A percentile compares a stretch with the other conserved stretches of the same genome.
These are phyloP conservation scores for Coemansia sp. DNA, from an alignment of 192 early-diverging fungal species.

Conservation along the genomic window DNA sequence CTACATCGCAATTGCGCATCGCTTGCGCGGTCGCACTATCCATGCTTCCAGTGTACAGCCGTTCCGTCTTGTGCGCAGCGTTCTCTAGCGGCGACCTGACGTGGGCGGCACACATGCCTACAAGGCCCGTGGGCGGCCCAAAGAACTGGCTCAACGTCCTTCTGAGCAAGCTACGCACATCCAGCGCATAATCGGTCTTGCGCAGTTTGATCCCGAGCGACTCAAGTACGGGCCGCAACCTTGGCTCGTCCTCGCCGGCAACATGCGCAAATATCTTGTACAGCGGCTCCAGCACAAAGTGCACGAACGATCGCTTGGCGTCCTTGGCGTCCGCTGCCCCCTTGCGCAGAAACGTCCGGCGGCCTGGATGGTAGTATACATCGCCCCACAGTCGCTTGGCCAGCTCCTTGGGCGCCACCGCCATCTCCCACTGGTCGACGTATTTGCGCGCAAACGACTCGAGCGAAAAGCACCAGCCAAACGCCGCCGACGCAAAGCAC, in stretches of 20 bases:
- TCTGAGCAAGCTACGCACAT: slow-evolving; percentile 83
- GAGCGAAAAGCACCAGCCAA: slow-evolving; percentile 93
- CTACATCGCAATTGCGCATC: slow-evolving; percentile 79
- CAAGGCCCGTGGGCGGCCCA: slow-evolving; percentile 82
- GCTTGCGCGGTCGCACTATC: slow-evolving; percentile 59
- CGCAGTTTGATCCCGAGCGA: slow-evolving; percentile 83
- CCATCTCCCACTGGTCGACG: slow-evolving; percentile 70
- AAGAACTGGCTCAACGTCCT: slow-evolving; percentile 87
- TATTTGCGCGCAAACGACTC: slow-evolving; percentile 91
- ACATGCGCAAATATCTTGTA: slow-evolving; percentile 90
- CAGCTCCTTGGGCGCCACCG: slow-evolving; percentile 64
- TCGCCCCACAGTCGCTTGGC: slow-evolving; percentile 96
- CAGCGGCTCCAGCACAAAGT: slow-evolving; percentile 93
- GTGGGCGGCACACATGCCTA: slow-evolving; percentile 83
- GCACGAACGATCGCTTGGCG: slow-evolving; percentile 82
- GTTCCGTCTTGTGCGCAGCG: slow-evolving; percentile 62
- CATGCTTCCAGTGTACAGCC: slow-evolving; percentile 64
- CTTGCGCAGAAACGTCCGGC: slow-evolving; percentile 78
- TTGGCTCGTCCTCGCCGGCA: slow-evolving; percentile 52
- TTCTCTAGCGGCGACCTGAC: slow-evolving; percentile 79
- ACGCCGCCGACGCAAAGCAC: slow-evolving; percentile 84
- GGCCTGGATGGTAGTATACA: slow-evolving; percentile 82
- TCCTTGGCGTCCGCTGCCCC: slow-evolving; percentile 54
- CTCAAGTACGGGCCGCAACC: slow-evolving; percentile 68
- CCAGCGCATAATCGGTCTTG: slow-evolving; percentile 68